Evolutionary conservation across 2,329 filamentous ascomycete species (phyloP).

Genomic region (Pseudofabraea citricarpa): DNA sequence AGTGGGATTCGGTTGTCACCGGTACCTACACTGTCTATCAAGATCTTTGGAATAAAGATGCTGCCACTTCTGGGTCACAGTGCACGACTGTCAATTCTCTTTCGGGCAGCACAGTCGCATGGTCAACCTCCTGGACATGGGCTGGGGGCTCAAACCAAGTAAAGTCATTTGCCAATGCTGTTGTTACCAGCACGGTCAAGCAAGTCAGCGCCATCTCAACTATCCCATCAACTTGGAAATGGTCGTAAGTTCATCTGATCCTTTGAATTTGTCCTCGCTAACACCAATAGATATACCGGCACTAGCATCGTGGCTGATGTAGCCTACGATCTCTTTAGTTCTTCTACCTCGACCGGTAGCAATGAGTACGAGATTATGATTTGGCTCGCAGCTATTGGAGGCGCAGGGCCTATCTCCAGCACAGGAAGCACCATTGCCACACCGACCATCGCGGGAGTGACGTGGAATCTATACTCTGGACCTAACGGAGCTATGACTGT

Average conservation of each 20-base stretch:
- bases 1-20: slow-evolving; percentile 18
- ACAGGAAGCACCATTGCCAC: slow-evolving; percentile 48
- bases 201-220: slow-evolving; percentile 30
- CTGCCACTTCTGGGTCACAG: slow-evolving; percentile 31
- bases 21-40: slow-evolving; percentile 35
- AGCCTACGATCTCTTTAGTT: slow-evolving; percentile 58
- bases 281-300: slow-evolving; percentile 37
- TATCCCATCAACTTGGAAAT: slow-evolving; percentile 35
- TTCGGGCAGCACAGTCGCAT: slow-evolving; percentile 28
- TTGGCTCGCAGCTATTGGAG: slow-evolving; percentile 53
- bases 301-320: slow-evolving; percentile 50
- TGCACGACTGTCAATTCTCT: slow-evolving; percentile 33
- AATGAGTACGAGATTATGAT: slow-evolving; percentile 63
- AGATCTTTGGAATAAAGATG: slow-evolving; percentile 24
- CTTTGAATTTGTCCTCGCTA: background rate
- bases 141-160: slow-evolving; percentile 30
- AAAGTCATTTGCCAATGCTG: slow-evolving; percentile 37
- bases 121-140: slow-evolving; percentile 37
- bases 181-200: slow-evolving; percentile 29
- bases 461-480: slow-evolving; percentile 58
- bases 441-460: slow-evolving; percentile 44
- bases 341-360: slow-evolving; percentile 37
- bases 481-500: slow-evolving; percentile 55
- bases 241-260: slow-evolving; percentile 25
- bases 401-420: slow-evolving; percentile 50